Evolutionary conservation across 257 asterid genomes (phyloP), one percentile per base, ranked within the genome.

Genomic region (Nicotiana benthamiana): DNA sequence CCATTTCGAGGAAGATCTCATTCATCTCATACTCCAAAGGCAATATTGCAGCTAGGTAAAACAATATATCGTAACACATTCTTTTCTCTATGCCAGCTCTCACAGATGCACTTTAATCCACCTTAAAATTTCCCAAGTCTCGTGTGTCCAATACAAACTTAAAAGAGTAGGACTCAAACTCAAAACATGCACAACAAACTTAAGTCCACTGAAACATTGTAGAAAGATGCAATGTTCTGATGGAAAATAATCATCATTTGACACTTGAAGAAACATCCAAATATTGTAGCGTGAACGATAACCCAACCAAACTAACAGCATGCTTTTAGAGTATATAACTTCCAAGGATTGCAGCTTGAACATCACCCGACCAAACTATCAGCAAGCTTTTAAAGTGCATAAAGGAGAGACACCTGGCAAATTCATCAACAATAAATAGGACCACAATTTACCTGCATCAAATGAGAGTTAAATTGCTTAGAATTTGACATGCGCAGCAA

Each of bases 391-490:
- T 59, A 56, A 57, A 84, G 87, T 81, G 74, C 9, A 70, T 22
- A 46, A 57, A 77, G 86, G 80, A 84, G 82, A 79, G 84, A 81
- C 61, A 80, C 86, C 87, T 82, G 84, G 84, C 85, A 83, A 79
- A 88, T 68, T 75, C 84, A 86, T 83, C 91, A 75, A 85, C 78
- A 54, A 75, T 79, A 86, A 80, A 59, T 56, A 85, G 85, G 83
- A 82, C 83, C 91, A 82, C 82, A 79, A 75, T 83, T 91, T 94
- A 93, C 98, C 96, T 92, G 93, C 88, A 88, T 46, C 81, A 80
- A 48, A 81, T 52, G 27, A 82, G 11, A 4, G 57, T 57, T 62
- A 18, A 66, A 20, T 76, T 48, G 22, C 43, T 77, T 56, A 79
- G 62, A 56, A 52, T 56, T 43, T 60, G 27, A 17, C 32, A 52